Conservation (phyloP, 2,329 filamentous ascomycete species). For the Escovopsis weberi region DNA sequence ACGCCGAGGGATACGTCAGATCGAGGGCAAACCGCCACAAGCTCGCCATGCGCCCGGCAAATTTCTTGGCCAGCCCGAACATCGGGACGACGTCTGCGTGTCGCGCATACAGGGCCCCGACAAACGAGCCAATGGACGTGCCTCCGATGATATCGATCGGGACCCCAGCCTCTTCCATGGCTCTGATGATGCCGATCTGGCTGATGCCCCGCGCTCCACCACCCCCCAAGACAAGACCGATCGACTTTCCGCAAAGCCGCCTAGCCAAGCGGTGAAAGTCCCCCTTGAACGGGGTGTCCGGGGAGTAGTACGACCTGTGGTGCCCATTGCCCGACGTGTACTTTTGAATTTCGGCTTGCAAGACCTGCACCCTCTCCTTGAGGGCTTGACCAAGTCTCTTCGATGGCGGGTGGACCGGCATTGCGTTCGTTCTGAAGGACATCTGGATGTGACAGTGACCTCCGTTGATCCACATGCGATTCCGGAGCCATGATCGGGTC, state of each 20-base stretch:
- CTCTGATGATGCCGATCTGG: constrained; percentile 86
- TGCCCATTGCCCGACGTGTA: constrained; percentile 90
- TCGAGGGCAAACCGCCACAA: constrained; percentile 98
- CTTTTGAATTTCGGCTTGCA: constrained; percentile 96
- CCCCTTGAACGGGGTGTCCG: constrained; percentile 85
- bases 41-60: constrained; percentile 95
- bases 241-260: constrained; percentile 81
- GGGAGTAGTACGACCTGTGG: constrained; percentile 76
- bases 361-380: constrained; percentile 82
- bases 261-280: constrained; percentile 91
- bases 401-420: constrained; percentile 60
- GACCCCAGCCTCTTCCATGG: constrained; percentile 90
- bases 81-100: constrained; percentile 96
- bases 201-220: constrained; percentile 85
- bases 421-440: constrained; percentile 62
- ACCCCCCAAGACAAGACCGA: constrained; percentile 85
- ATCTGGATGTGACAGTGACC: constrained; percentile 97
- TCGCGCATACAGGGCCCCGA: constrained; percentile 86
- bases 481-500: constrained; percentile 79
- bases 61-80: constrained; percentile 94
- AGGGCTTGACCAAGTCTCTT: constrained; percentile 73
- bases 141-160: constrained; percentile 92
- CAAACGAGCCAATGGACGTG: constrained; percentile 91
- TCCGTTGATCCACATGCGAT: constrained; percentile 94
- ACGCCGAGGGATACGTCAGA: constrained; percentile 87